These are phyloP conservation scores for Lodderomyces orthopsilosis DNA, from an alignment of 1,139 yeast genomes.

Conservation along the genomic window DNA sequence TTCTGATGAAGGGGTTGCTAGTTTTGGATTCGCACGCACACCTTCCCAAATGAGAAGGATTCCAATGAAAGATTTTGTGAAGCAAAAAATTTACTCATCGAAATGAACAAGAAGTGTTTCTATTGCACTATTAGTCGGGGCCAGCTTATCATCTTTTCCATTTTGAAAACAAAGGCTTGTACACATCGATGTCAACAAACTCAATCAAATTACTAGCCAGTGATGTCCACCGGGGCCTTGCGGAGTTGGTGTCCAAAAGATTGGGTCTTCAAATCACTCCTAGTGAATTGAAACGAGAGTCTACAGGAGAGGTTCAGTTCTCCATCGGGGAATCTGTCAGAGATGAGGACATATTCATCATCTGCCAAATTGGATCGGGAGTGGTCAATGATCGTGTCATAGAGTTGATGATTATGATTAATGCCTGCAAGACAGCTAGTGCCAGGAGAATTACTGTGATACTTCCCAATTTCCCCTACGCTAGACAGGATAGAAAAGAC, in stretches of 20 bases:
- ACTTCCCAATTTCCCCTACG: slow-evolving; percentile 78
- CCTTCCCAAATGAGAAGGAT: no score
- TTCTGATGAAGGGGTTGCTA: no score
- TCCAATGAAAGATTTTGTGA: no score
- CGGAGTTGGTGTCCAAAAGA: slow-evolving; percentile 67
- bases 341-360: slow-evolving; percentile 94
- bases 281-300: slow-evolving; percentile 65
- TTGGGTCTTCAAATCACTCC: slow-evolving; percentile 62
- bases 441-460: slow-evolving; percentile 79
- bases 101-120: no score
- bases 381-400: slow-evolving; percentile 68
- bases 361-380: slow-evolving; percentile 86
- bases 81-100: no score
- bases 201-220: slow-evolving; percentile 88
- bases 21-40: no score
- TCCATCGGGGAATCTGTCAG: slow-evolving; percentile 87
- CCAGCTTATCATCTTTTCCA: no score
- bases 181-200: slow-evolving; percentile 60
- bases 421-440: slow-evolving; percentile 76
- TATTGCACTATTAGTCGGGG: no score
- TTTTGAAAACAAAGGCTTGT: no score
- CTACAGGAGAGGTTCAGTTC: slow-evolving; percentile 70
- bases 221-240: slow-evolving; percentile 87
- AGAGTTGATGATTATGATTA: slow-evolving; percentile 69
- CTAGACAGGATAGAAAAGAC: slow-evolving; percentile 81